Evolutionary conservation across 768 basidiomycete genomes (phyloP).

Genomic region (Saitozyma podzolica): DNA sequence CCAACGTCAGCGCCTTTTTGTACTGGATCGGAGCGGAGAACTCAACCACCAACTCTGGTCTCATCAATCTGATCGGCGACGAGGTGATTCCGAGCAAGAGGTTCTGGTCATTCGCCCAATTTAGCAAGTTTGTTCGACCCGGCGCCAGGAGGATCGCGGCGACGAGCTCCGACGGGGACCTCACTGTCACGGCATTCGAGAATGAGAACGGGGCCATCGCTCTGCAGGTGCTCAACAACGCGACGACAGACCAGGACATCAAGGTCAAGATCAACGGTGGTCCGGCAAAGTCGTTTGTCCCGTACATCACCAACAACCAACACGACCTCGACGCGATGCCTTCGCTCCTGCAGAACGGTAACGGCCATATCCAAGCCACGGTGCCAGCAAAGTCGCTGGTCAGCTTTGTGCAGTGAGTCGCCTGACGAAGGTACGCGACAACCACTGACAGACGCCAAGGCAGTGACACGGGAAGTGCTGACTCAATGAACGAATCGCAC

Average conservation of each 20-base stretch:
- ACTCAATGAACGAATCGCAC: too few relatives aligned
- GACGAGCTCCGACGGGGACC: neutral
- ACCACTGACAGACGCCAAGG: neutral
- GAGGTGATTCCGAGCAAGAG: constrained; percentile 7
- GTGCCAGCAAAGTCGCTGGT: constrained; percentile 13
- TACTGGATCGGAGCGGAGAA: constrained; percentile 18
- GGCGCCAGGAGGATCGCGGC: constrained; percentile 10
- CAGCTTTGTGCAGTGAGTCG: constrained; percentile 10
- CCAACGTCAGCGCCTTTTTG: constrained; percentile 12
- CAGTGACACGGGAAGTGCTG: neutral
- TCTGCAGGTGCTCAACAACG: constrained; percentile 16
- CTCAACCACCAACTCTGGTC: constrained; percentile 13
- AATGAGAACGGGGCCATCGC: constrained; percentile 11
- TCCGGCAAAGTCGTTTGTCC: neutral
- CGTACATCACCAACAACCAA: constrained; percentile 15
- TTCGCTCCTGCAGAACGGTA: neutral
- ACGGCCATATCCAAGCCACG: constrained; percentile 1
- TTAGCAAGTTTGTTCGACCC: constrained; percentile 14
- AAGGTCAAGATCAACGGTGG: neutral
- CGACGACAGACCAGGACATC: constrained; percentile 4
- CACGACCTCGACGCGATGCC: constrained; percentile 5
- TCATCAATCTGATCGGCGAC: constrained; percentile 12
- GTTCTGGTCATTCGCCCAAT: constrained; percentile 14
- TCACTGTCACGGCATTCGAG: constrained; percentile 14
- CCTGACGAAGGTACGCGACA: neutral